Percentiles rank a stretch among this genome's conserved stretches.
phyloP scores from a whole-genome alignment of 2,329 filamentous ascomycete genomes.

The Penicillium sp. region DNA sequence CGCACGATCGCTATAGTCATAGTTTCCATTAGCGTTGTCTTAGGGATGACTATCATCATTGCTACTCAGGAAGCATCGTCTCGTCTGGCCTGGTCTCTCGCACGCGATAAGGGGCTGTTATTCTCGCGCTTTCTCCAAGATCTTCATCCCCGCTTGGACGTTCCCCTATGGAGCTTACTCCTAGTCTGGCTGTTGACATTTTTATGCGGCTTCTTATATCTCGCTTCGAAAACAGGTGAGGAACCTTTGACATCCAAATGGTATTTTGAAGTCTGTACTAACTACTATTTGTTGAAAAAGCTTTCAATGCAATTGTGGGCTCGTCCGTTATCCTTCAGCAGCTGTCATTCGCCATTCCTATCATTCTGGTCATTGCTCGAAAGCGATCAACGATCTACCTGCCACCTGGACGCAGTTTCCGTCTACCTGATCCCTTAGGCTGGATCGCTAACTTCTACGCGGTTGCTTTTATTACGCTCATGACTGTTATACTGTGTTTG shows the following conservation, averaged over 20 bases:
- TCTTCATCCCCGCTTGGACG: neutral
- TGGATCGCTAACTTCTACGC: neutral
- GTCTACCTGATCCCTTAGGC: neutral
- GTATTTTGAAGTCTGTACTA: neutral
- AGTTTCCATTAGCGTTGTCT: neutral
- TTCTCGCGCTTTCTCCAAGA: neutral
- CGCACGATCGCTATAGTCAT: neutral
- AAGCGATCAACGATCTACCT: neutral
- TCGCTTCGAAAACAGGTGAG: neutral
- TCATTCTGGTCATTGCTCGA: neutral
- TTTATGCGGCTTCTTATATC: neutral
- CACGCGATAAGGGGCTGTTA: neutral
- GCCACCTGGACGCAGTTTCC: neutral
- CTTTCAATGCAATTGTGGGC: neutral
- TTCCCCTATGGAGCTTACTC: neutral
- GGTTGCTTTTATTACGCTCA: neutral
- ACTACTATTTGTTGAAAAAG: neutral
- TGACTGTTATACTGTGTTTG: neutral
- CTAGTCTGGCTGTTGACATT: neutral
- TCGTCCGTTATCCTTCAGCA: slow-evolving; percentile 1
- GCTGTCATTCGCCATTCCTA: neutral
- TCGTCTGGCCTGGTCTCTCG: neutral
- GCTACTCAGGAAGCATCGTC: neutral
- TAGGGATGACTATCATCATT: neutral
- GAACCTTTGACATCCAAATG: neutral